Evolutionary conservation across 176 grass and related monocot species (phyloP), one percentile per base, ranked within the genome.

Genomic region (Olyra latifolia): DNA sequence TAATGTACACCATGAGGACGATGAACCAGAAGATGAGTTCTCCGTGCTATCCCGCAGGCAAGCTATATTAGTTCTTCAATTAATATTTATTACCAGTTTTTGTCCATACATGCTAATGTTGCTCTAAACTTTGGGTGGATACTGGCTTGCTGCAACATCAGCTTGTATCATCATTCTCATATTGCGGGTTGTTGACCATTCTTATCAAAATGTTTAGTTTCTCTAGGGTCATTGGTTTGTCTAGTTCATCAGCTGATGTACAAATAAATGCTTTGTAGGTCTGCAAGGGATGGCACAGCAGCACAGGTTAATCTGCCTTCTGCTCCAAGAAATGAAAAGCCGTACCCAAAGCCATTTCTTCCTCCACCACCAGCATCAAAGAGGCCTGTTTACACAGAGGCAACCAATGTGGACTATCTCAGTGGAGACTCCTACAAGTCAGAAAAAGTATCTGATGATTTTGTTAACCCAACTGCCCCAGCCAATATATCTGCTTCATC

Each of bases 21-120:
- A 95, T 76, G 93, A 92, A 46, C 87, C 84, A 4, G 93, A 95
- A 82, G 93, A 95, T 35, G 89, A 95, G 67, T 95, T 85, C 73
- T 89, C 87, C 3, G 48, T 92, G 71, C 89, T 95, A 78, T 95
- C 93, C 63, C 89, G 89, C 84, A 95, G 93, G 93, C 66, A 89
- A 77, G 78, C 22, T 69, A 69, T 66, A 55, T 41, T 48, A 4
- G 5, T 69, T 56, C 66, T 14, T 68, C 80, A 40, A 28, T 30
- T 30, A 24, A 45, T 41, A 16, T 35, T 14, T 49, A 17, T 10
- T 69, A 22, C 53, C 40, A 62, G 29, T 69, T 76, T 23, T 68
- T 68, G 58, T 83, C 43, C 5, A 63, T 83, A 27, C 12, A 41
- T 70, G 23, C 15, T 87, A 29, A n/a, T 75, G 45, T 69, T 77